Evolutionary conservation across 257 asterid species (phyloP), one percentile per base, ranked within the genome.

Genomic region (Coffea canephora): DNA sequence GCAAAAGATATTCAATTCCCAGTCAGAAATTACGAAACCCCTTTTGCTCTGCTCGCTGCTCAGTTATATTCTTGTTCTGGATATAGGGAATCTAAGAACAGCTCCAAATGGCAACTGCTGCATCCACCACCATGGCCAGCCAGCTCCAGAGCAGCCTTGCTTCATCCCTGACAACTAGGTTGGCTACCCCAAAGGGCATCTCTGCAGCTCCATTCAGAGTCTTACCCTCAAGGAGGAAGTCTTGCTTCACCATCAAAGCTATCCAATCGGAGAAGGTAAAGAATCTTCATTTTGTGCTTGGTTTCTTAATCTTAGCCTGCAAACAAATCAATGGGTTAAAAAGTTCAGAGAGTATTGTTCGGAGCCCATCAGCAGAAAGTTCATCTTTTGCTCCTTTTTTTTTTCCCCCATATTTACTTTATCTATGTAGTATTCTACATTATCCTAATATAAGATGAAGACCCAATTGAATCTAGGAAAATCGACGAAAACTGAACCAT

Each of bases 121-220:
- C 97, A 65, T 91, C 97, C 69, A 82, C 97, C 69, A 82, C 97
- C 71, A 91, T 91, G 93, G 93, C 97, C 54, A 92, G 93, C 88
- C 96, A 91, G 71, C 91, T 94, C 23, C 90, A 91, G 82, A 90
- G 86, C 89, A 91, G 74, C 71, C 86, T 88, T 19, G 85, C 92
- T 69, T 87, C 95, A 10, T 84, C 98, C 21, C 48, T 90, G 21
- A 89, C 88, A 6, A 90, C 88, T 80, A 84, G 83, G 19, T 84
- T 93, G 18, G 84, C 75, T 62, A 83, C 89, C 69, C 98, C 98
- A 0, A 95, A 83, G 84, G 99, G 99, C 46, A 91, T 95, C 78
- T 89, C 97, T 52, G 98, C 90, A 50, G 82, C 93, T 85, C 92
- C 97, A 6, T 88, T 95, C 66, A 87, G 90, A 83, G 86, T 90